phyloP scores from a whole-genome alignment of 441 rosid species.

The Sinapis alba region DNA sequence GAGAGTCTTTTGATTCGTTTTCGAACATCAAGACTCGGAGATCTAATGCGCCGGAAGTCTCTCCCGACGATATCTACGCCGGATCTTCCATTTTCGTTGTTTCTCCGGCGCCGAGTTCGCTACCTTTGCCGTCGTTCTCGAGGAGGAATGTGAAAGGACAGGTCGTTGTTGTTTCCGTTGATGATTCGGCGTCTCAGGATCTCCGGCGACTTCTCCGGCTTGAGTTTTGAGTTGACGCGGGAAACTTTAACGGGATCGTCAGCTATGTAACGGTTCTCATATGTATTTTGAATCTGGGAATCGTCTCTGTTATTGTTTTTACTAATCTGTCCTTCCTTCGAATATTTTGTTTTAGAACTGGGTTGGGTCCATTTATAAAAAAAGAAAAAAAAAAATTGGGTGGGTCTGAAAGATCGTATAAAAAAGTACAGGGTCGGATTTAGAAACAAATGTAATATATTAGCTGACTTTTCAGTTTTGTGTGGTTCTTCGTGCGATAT shows the following conservation, averaged over 20 bases:
- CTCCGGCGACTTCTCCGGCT: slow-evolving; percentile 86
- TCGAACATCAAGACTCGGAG: slow-evolving; percentile 46
- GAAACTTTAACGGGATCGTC: not conserved
- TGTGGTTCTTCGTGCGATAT: not conserved
- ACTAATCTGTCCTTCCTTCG: not conserved
- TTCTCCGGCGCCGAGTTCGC: slow-evolving; percentile 92
- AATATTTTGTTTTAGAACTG: not conserved
- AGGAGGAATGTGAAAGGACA: slow-evolving; percentile 46
- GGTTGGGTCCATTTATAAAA: no score
- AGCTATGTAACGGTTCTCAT: slow-evolving; percentile 25
- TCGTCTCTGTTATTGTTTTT: slow-evolving; percentile 1
- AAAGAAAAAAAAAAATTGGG: no score
- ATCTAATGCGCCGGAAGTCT: slow-evolving; percentile 31
- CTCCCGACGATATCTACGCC: slow-evolving; percentile 56
- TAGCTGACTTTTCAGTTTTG: slow-evolving; percentile 25
- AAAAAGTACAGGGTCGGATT: slow-evolving; percentile 31
- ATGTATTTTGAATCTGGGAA: not conserved
- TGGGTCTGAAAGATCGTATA: not conserved
- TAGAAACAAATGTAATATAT: slow-evolving; percentile 23
- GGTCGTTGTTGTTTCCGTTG: slow-evolving; percentile 41
- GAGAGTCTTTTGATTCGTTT: slow-evolving; percentile 47
- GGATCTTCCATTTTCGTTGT: slow-evolving; percentile 70
- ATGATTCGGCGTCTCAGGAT: slow-evolving; percentile 82
- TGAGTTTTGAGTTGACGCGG: slow-evolving; percentile 41
- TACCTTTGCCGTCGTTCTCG: slow-evolving; percentile 83